A percentile compares a stretch with the other conserved stretches of the same genome.
phyloP scores from a whole-genome alignment of 305 asterid species.

The Rubia tinctorum region DNA sequence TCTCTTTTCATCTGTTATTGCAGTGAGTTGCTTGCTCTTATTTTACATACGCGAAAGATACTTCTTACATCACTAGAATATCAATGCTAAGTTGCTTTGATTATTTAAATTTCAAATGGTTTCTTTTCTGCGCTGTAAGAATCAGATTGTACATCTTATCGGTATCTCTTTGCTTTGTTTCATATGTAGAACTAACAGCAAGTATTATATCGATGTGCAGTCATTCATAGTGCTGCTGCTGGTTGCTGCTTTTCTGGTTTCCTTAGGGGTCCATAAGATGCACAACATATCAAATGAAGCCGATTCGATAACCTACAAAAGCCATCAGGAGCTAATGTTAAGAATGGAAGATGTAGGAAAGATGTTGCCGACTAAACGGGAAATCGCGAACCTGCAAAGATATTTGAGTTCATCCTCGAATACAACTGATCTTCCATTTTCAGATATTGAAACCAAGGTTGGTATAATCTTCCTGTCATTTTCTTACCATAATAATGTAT shows the following conservation, averaged over 20 bases:
- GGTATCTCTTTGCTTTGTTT: background rate
- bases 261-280: constrained; percentile 38
- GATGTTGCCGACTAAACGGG: constrained; percentile 15
- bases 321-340: constrained; percentile 23
- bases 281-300: constrained; percentile 30
- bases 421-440: constrained; percentile 17
- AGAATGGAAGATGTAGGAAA: constrained; percentile 18
- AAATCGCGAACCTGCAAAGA: constrained; percentile 15
- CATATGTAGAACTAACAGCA: background rate
- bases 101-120: background rate
- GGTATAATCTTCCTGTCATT: background rate
- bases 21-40: constrained; percentile 6
- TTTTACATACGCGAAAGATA: background rate
- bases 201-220: constrained; percentile 24
- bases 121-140: background rate
- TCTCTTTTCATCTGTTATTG: constrained; percentile 1
- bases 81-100: background rate
- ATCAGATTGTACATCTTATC: background rate
- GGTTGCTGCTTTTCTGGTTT: constrained; percentile 34
- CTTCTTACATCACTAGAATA: background rate
- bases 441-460: constrained; percentile 21
- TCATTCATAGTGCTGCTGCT: constrained; percentile 28
- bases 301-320: constrained; percentile 17
- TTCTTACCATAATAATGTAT: background rate
- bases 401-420: constrained; percentile 15